Conservation (phyloP, 371 early-diverging fungal species). For the Actinomucor elegans region DNA sequence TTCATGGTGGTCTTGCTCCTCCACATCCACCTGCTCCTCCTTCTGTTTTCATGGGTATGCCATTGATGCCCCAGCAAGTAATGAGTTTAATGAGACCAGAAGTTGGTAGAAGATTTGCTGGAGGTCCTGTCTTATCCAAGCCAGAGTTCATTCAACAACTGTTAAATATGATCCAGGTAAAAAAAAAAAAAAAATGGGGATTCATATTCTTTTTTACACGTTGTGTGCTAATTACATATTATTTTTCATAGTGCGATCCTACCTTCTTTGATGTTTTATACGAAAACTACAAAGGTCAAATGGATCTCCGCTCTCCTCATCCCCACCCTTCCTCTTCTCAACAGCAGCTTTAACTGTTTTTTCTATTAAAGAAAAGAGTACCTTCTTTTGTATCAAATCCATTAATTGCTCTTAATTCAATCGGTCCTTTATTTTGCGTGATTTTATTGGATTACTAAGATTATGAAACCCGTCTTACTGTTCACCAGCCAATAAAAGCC, state of each 20-base stretch:
- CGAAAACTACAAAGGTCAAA: slow-evolving; percentile 24
- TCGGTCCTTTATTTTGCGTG: too few species aligned
- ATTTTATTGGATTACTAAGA: too few species aligned
- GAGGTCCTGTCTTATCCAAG: slow-evolving; percentile 32
- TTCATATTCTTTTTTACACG: background rate
- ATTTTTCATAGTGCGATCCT: slow-evolving; percentile 30
- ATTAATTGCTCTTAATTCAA: too few species aligned
- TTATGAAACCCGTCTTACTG: too few species aligned
- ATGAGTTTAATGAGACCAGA: slow-evolving; percentile 32
- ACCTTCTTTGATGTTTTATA: slow-evolving; percentile 35
- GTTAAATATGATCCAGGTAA: slow-evolving; percentile 46
- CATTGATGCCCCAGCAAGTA: slow-evolving; percentile 25
- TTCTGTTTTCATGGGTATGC: slow-evolving; percentile 18
- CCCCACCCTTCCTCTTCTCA: too few species aligned
- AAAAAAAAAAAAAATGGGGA: too few species aligned
- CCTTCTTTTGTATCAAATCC: too few species aligned
- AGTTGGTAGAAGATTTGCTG: slow-evolving; percentile 24
- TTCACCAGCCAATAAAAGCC: too few species aligned
- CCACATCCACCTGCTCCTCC: slow-evolving; percentile 18
- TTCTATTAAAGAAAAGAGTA: background rate
- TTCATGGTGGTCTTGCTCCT: slow-evolving; percentile 32
- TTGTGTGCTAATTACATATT: background rate
- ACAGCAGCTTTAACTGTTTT: background rate
- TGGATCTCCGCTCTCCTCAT: slow-evolving; percentile 2
- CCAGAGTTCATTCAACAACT: slow-evolving; percentile 54